A percentile compares a stretch with the other conserved stretches of the same genome.
phyloP scores from a whole-genome alignment of 805 yeast genomes.

The Ogataea kodamae region DNA sequence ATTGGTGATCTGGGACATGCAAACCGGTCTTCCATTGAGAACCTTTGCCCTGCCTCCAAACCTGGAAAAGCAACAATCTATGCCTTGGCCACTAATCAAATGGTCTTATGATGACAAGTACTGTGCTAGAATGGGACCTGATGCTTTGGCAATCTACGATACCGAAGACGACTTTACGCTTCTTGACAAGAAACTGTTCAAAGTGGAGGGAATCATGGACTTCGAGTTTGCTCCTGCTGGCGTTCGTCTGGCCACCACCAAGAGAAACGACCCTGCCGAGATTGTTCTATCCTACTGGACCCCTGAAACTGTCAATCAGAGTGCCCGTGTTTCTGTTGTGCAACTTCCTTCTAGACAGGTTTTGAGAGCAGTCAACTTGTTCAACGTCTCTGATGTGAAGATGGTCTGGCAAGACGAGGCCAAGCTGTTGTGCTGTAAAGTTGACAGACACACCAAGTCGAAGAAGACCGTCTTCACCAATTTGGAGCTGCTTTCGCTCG shows the following conservation, averaged over 20 bases:
- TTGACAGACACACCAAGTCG: conserved; percentile 94
- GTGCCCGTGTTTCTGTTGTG: conserved; percentile 91
- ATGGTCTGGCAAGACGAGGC: conserved; percentile 93
- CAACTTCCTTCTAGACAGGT: conserved; percentile 80
- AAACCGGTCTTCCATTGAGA: conserved; percentile 77
- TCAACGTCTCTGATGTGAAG: conserved; percentile 88
- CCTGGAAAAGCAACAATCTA: conserved; percentile 58
- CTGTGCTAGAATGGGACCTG: conserved; percentile 94
- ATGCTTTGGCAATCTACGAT: conserved; percentile 88
- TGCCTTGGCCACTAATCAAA: conserved; percentile 94
- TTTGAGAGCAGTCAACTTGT: conserved; percentile 85
- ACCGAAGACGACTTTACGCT: conserved; percentile 66
- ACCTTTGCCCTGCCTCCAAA: conserved; percentile 87
- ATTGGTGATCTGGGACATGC: conserved; percentile 88
- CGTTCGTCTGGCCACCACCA: conserved; percentile 57
- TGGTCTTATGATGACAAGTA: conserved; percentile 92
- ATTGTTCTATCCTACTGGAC: conserved; percentile 91
- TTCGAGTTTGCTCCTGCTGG: conserved; percentile 95
- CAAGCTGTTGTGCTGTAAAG: conserved; percentile 83
- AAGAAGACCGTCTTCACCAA: conserved; percentile 88
- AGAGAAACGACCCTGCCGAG: conserved; percentile 48
- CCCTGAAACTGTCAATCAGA: conserved; percentile 84
- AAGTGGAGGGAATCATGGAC: conserved; percentile 80
- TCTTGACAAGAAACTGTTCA: conserved; percentile 80
- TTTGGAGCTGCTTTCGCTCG: conserved; percentile 83